Percentiles rank a stretch among this genome's conserved stretches.
Conservation (phyloP, 2,329 filamentous ascomycete species). For the Coniella vitis region DNA sequence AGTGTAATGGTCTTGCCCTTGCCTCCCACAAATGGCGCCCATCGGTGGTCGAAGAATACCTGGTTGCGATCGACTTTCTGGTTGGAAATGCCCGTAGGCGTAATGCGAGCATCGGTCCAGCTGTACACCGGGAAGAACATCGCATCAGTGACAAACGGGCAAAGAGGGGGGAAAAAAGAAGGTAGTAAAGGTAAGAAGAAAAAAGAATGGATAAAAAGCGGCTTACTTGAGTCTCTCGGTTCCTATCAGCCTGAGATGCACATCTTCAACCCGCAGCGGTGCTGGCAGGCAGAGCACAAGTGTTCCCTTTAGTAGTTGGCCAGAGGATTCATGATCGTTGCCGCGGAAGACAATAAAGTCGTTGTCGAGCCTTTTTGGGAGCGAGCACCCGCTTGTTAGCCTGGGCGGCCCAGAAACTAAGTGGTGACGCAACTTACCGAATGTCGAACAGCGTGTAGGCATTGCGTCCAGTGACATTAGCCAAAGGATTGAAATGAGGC, state of each 20-base stretch:
- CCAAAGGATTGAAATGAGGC: constrained; percentile 52
- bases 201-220: not conserved
- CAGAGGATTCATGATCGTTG: constrained; percentile 66
- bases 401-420: constrained; percentile 3
- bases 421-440: constrained; percentile 38
- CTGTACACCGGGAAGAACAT: constrained; percentile 23
- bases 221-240: constrained; percentile 63
- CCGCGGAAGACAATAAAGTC: constrained; percentile 76
- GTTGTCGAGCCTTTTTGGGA: constrained; percentile 58
- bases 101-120: constrained; percentile 46
- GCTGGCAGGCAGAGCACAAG: constrained; percentile 67
- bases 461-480: constrained; percentile 42
- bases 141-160: not conserved
- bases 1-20: constrained; percentile 51
- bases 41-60: constrained; percentile 61
- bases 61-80: constrained; percentile 53
- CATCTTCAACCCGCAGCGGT: constrained; percentile 63
- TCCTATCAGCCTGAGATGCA: constrained; percentile 65
- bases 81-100: constrained; percentile 51
- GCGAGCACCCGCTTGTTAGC: constrained; percentile 3
- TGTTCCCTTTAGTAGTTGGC: constrained; percentile 66
- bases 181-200: too few species aligned
- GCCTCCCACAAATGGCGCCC: constrained; percentile 58
- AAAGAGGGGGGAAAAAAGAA: too few species aligned
- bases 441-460: constrained; percentile 52